Evolutionary conservation across 148 eudicot species (phyloP).

Genomic region (Silene uniflora): DNA sequence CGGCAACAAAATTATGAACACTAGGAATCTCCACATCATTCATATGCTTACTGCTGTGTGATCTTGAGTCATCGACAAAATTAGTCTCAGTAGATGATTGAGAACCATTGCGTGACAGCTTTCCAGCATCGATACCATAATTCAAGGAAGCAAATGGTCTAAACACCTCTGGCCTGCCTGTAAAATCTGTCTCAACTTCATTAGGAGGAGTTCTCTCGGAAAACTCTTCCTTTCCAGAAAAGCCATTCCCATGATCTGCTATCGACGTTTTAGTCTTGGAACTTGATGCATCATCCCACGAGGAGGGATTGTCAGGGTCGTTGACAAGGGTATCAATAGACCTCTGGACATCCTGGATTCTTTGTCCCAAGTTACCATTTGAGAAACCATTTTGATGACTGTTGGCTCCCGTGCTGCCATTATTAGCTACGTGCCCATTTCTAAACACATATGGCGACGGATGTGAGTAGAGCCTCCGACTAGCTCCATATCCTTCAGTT

Average conservation of each 20-base stretch:
- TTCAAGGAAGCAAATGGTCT: conserved; percentile 43
- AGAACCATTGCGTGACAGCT: conserved; percentile 60
- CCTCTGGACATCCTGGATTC: conserved; percentile 50
- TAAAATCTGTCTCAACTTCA: conserved; percentile 51
- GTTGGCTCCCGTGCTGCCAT: conserved; percentile 26
- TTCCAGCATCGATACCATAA: conserved; percentile 43
- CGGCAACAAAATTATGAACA: conserved; percentile 72
- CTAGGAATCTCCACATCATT: conserved; percentile 76
- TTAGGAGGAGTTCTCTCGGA: conserved; percentile 67
- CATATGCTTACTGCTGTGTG: conserved; percentile 32
- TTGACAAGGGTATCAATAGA: conserved; percentile 49
- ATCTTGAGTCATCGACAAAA: conserved; percentile 41
- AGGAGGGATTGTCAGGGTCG: conserved; percentile 37
- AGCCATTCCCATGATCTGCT: conserved; percentile 34
- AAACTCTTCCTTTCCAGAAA: conserved; percentile 35
- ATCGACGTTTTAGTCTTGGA: conserved; percentile 44
- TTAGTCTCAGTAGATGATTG: conserved; percentile 60
- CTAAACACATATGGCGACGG: conserved; percentile 23
- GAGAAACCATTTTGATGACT: conserved; percentile 39
- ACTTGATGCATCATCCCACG: conserved; percentile 35
- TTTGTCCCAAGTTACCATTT: conserved; percentile 45
- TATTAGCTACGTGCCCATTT: conserved; percentile 25
- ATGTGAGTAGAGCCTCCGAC: conserved; percentile 25
- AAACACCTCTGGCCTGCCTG: conserved; percentile 61
- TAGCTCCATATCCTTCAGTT: conserved; percentile 46